Evolutionary conservation across 2,329 filamentous ascomycete species (phyloP).

Genomic region (Aspergillus costaricaensis): DNA sequence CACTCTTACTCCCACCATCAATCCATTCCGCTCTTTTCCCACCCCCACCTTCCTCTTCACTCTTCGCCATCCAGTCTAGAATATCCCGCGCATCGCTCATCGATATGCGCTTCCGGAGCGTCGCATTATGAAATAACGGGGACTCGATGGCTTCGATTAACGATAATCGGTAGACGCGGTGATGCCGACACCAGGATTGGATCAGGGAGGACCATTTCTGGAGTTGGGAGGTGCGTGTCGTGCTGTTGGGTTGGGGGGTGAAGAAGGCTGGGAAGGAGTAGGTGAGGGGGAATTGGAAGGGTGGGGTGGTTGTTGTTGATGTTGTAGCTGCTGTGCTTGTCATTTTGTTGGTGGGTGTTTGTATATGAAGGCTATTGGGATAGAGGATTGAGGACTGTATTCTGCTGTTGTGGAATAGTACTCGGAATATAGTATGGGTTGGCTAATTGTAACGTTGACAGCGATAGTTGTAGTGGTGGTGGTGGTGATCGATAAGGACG

Average conservation of each 20-base stretch:
- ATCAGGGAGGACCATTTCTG: conserved; percentile 85
- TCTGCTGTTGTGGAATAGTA: neutral
- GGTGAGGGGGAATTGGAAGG: conserved; percentile 44
- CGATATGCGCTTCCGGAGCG: conserved; percentile 48
- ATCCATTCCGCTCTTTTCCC: conserved; percentile 64
- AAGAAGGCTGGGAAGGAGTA: conserved; percentile 58
- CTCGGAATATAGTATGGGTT: too few relatives aligned
- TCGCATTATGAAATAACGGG: conserved; percentile 57
- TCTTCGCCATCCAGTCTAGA: conserved; percentile 57
- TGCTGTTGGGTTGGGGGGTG: conserved; percentile 50
- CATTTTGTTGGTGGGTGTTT: neutral
- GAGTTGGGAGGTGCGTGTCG: conserved; percentile 56
- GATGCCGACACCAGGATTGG: conserved; percentile 77
- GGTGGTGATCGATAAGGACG: neutral
- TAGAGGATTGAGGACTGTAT: neutral
- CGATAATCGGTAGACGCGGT: conserved; percentile 74
- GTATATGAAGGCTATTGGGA: rapidly evolving
- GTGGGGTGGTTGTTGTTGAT: conserved; percentile 15
- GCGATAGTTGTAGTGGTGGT: neutral
- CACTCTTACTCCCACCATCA: conserved; percentile 48
- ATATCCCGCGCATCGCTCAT: conserved; percentile 56
- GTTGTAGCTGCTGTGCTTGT: neutral
- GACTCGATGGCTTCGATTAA: conserved; percentile 63
- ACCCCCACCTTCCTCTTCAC: conserved; percentile 51
- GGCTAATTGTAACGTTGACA: too few relatives aligned